Percentiles rank a stretch among this genome's conserved stretches.
phyloP scores from a whole-genome alignment of 768 basidiomycete genomes.

The Psilocybe cyanescens region DNA sequence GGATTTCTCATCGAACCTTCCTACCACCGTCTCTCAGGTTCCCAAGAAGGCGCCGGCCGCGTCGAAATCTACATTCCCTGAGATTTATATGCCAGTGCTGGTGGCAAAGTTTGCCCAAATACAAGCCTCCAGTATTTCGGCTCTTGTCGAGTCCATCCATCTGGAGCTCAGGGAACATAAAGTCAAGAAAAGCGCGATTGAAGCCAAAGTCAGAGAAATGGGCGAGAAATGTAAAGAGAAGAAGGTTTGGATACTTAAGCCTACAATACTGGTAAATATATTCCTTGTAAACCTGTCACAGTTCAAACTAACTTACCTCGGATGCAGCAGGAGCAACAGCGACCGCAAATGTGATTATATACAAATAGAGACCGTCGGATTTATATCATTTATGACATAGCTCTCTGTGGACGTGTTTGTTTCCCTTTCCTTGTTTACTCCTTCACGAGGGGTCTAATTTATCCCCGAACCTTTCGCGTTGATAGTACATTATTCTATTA shows the following conservation, averaged over 20 bases:
- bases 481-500: slow-evolving; percentile 15
- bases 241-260: slow-evolving; percentile 76
- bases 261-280: slow-evolving; percentile 30
- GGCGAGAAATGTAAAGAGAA: slow-evolving; percentile 74
- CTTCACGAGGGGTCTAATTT: background rate
- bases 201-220: slow-evolving; percentile 79
- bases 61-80: slow-evolving; percentile 71
- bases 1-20: slow-evolving; percentile 15
- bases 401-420: background rate
- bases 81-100: slow-evolving; percentile 60
- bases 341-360: background rate
- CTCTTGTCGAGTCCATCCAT: slow-evolving; percentile 75
- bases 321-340: background rate
- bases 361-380: background rate
- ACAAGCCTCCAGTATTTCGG: slow-evolving; percentile 62
- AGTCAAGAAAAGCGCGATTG: slow-evolving; percentile 84
- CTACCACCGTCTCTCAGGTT: slow-evolving; percentile 11
- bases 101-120: slow-evolving; percentile 65
- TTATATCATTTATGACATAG: slow-evolving; percentile 4
- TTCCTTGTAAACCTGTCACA: background rate
- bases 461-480: slow-evolving; percentile 1
- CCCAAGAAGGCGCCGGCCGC: slow-evolving; percentile 33
- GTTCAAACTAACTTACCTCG: background rate
- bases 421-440: background rate
- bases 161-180: slow-evolving; percentile 70